Conservation (phyloP, 768 basidiomycete species). For the Rhizopogon salebrosus region DNA sequence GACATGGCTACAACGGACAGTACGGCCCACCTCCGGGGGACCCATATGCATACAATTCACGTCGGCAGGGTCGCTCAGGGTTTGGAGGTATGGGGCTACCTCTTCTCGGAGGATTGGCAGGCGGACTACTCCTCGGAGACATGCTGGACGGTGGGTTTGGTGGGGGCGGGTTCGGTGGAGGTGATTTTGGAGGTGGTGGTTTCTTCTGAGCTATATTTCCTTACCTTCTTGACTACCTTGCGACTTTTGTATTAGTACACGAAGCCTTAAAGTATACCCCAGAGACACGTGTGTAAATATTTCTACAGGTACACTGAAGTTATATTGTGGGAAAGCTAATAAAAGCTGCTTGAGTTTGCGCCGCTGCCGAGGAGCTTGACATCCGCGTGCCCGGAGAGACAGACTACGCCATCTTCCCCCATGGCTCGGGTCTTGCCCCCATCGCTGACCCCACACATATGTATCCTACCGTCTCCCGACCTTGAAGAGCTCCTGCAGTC, state of each 20-base stretch:
- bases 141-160: conserved; percentile 36
- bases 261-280: neutral
- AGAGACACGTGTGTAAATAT: neutral
- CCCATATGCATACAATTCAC: conserved; percentile 10
- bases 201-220: conserved; percentile 7
- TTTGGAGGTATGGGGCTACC: conserved; percentile 34
- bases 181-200: conserved; percentile 17
- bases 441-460: conserved; percentile 80
- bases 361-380: neutral
- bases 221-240: neutral
- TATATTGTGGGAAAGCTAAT: neutral
- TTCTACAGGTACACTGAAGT: neutral
- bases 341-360: no score
- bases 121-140: conserved; percentile 46
- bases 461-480: conserved; percentile 67
- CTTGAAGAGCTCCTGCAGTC: conserved; percentile 53
- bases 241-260: neutral
- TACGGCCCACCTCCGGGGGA: conserved; percentile 2
- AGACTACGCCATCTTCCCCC: neutral
- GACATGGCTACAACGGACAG: neutral
- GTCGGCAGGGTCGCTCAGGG: conserved; percentile 9
- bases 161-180: conserved; percentile 16
- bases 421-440: conserved; percentile 57
- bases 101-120: conserved; percentile 41
- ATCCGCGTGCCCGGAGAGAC: neutral